Evolutionary conservation across 768 basidiomycete species (phyloP).

Genomic region (Tylopilus vinaceipallidus): DNA sequence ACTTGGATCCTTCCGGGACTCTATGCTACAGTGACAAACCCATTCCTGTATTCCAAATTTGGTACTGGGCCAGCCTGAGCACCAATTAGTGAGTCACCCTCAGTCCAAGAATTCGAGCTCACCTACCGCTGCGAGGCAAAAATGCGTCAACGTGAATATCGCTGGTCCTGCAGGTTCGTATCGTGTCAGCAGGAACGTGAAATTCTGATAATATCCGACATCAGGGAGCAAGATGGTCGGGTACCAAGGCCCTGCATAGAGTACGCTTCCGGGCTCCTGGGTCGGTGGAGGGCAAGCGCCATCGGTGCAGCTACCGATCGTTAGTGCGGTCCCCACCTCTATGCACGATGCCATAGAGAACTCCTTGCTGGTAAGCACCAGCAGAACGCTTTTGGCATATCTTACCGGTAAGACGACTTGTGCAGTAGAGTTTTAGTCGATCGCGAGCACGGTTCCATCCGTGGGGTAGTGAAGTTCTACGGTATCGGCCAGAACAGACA

Average conservation of each 20-base stretch:
- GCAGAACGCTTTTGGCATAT: not conserved
- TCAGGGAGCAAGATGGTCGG: not conserved
- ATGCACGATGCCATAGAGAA: conserved; percentile 17
- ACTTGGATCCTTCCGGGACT: not conserved
- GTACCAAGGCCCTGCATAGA: conserved; percentile 21
- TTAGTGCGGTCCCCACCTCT: conserved; percentile 21
- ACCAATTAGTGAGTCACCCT: not conserved
- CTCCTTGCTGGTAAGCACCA: conserved; percentile 3
- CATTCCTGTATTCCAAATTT: conserved; percentile 21
- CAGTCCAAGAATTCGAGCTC: not conserved
- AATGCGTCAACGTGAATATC: conserved; percentile 18
- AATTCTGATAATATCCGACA: conserved; percentile 21
- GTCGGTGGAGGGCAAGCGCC: conserved; percentile 15
- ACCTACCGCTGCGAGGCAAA: conserved; percentile 17
- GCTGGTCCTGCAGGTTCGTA: conserved; percentile 12
- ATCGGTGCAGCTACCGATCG: conserved; percentile 15
- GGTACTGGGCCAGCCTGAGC: conserved; percentile 15
- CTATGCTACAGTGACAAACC: conserved; percentile 17
- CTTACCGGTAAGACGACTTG: conserved; percentile 20
- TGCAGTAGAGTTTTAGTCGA: conserved; percentile 13
- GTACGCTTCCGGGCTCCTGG: conserved; percentile 13
- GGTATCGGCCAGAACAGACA: conserved; percentile 13
- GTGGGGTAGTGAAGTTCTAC: conserved; percentile 21
- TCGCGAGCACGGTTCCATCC: conserved; percentile 17
- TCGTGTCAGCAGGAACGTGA: conserved; percentile 12